These are phyloP conservation scores for Sechiopsis laciniata DNA, from an alignment of 306 rosid species.

Conservation along the genomic window DNA sequence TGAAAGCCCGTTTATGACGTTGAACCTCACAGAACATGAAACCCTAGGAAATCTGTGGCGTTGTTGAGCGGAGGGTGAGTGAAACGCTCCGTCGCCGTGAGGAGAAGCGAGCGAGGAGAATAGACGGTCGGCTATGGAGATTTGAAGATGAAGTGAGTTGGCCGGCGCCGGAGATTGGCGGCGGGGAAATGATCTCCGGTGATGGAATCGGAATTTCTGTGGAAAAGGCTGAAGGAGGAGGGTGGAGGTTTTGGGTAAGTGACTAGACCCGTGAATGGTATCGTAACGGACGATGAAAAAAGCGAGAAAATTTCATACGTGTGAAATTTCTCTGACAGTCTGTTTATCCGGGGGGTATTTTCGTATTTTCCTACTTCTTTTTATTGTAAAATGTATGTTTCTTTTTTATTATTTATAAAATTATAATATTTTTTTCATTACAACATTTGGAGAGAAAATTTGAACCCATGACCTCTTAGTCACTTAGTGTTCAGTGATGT, in stretches of 20 bases:
- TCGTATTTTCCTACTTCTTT: background rate
- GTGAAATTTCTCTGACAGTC: conserved; percentile 12
- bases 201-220: background rate
- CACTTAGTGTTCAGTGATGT: no score
- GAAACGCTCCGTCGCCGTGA: conserved; percentile 18
- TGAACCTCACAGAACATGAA: conserved; percentile 44
- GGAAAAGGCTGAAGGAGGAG: conserved; percentile 10
- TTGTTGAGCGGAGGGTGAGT: conserved; percentile 9
- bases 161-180: conserved; percentile 5
- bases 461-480: no score
- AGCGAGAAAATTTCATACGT: background rate
- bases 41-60: conserved; percentile 42
- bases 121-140: background rate
- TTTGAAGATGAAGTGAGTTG: background rate
- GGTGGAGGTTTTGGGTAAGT: conserved; percentile 20
- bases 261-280: conserved; percentile 14
- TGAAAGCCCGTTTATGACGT: conserved; percentile 42
- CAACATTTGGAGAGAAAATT: no score
- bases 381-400: background rate
- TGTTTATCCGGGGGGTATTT: background rate
- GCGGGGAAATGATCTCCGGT: background rate
- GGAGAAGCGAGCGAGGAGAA: background rate
- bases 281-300: conserved; percentile 17
- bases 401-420: background rate
- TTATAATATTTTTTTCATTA: no score